Base-by-base conservation (phyloP, 805 yeast genomes). In the Metschnikowia borealis region DNA sequence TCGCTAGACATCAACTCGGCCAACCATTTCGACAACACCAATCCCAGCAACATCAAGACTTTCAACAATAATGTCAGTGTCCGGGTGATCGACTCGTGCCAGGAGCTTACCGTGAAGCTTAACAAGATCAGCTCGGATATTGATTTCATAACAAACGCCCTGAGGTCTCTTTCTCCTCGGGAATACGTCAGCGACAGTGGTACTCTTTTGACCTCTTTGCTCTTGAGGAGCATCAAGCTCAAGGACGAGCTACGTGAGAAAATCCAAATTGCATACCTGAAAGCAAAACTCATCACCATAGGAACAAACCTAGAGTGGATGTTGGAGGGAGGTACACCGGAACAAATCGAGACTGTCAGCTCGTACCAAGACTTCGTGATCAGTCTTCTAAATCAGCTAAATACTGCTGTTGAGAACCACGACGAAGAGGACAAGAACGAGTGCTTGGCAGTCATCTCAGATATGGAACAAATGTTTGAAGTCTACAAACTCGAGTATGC, bases 401-500 rank as follows among this genome's bases (percentile, higher is more conserved):
- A 82, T 49, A 68, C 66, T 14, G 80, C 86, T 2, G 77, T 82
- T 6, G 74, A 73, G 6, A 62, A 68, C 14, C 78, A 79, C 33
- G 87, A 85, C 58, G 73, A 77, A 17, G 77, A 79, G 38, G 79
- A 79, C 11, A 81, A 83, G 49, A 77, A 81, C 67, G 89, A 85
- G 60, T 84, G 89, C 56, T 71, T 85, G 48, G 81, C 82, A 0
- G 83, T 84, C 31, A 81, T 85, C 29, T 75, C 76, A 52, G 90
- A 85, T 56, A 83, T 85, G 66, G 90, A 85, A 59, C 78, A 82
- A 56, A 85, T 85, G 89, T 85, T 83, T 62, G 84, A 82, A 42
- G 77, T 81, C 0, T 73, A 64, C 57, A 73, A 70, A 52, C 54
- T 70, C 37, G 77, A 73, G 46, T 62, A 60, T 38, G 60, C 64